Evolutionary conservation across 805 yeast genomes (phyloP).

Genomic region (Ogataea pilisensis): DNA sequence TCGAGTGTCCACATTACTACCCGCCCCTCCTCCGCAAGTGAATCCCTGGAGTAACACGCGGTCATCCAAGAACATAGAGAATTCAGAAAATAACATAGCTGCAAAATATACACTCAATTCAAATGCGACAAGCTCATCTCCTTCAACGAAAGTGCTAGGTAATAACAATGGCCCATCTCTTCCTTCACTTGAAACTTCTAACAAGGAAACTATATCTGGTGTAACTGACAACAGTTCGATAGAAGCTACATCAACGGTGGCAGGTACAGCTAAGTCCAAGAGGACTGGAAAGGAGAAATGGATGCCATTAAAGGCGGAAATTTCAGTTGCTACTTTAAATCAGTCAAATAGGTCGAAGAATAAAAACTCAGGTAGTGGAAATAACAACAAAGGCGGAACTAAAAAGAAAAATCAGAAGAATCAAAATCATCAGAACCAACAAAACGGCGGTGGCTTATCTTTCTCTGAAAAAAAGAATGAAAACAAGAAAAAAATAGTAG

Average conservation of each 20-base stretch:
- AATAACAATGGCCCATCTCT: no score
- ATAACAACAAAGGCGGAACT: background rate
- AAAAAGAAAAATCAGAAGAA: slow-evolving; percentile 3
- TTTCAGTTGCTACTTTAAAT: slow-evolving; percentile 16
- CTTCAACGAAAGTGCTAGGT: no score
- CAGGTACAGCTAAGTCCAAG: slow-evolving; percentile 6
- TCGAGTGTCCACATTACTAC: slow-evolving; percentile 18
- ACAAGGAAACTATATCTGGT: background rate
- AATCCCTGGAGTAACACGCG: slow-evolving; percentile 26
- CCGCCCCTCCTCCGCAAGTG: slow-evolving; percentile 28
- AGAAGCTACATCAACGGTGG: background rate
- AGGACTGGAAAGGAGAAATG: slow-evolving; percentile 22
- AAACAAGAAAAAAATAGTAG: no score
- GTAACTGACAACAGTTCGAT: no score
- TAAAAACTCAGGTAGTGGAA: background rate
- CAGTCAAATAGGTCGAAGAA: no score
- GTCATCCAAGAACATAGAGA: no score
- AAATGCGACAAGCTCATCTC: background rate
- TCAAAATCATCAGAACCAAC: no score
- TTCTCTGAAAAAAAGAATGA: no score
- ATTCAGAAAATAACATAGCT: no score
- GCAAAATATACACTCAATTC: no score
- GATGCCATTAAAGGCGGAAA: slow-evolving; percentile 24
- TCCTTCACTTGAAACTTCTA: no score
- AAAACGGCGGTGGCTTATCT: no score